Base-by-base conservation (phyloP, 305 asterid species). In the Solanum hybrid region DNA sequence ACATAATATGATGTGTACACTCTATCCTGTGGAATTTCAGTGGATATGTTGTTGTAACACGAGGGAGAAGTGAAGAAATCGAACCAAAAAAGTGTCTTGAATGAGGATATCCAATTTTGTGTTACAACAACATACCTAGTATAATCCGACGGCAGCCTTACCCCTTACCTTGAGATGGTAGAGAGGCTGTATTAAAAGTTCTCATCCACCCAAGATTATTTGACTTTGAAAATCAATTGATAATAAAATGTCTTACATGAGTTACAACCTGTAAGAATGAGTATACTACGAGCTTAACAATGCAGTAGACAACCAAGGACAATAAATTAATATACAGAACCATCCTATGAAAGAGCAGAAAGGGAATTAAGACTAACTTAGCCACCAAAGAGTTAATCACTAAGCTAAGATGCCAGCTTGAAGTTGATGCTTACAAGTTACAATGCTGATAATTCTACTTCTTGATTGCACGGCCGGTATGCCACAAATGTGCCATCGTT, bases 401-500 rank as follows among this genome's bases (percentile, higher is more conserved):
- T 76, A 90, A 38, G 89, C 69, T 86, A 85, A 84, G 71, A 34
- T 87, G 84, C 27, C 84, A 34, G 32, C 80, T 42, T 29, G 77
- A 80, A 86, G 38, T 77, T 29, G 69, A 37, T 66, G 87, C 91
- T 92, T 93, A 95, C 92, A 97, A 90, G 76, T 92, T 94, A 95
- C 92, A 97, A 89, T 75, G 94, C 94, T 88, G 99, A 97, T 86
- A 96, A 88, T 92, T 97, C 98, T 91, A 95, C 98, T 93, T 95
- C 97, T 87, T 94, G 96, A 72, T 95, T 92, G 92, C 98, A 96
- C 75, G 99, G 99, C 75, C 99, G 92, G 91, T 96, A 96, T 35
- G 94, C 98, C 86, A 92, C 94, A 56, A 97, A 96, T 31, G 98
- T 94, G 91, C 94, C 93, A 92, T 96, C 98, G 60, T 92, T 96